Evolutionary conservation across 2,329 filamentous ascomycete species (phyloP).

Genomic region (Exophiala oligosperma): DNA sequence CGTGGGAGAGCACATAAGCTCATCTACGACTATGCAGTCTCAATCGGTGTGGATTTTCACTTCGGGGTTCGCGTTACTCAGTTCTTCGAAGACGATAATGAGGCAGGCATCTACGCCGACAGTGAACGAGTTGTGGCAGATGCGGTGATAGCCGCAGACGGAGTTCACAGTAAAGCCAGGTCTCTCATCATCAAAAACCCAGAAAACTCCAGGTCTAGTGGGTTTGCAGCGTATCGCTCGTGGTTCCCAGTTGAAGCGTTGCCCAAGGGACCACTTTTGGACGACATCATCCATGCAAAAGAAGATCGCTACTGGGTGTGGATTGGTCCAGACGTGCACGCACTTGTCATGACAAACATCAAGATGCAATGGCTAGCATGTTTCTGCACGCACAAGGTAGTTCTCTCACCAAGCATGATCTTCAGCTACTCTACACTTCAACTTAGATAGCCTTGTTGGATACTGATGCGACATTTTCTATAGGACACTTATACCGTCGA

Average conservation of each 20-base stretch:
- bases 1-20: conserved; percentile 35
- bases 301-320: conserved; percentile 33
- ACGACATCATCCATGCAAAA: not conserved
- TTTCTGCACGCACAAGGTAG: conserved; percentile 55
- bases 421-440: too few relatives aligned
- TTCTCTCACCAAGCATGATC: not conserved
- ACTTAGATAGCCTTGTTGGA: too few relatives aligned
- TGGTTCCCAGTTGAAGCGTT: conserved; percentile 8
- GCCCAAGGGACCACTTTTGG: not conserved
- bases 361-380: conserved; percentile 54
- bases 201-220: conserved; percentile 35
- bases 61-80: conserved; percentile 32
- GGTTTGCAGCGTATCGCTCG: conserved; percentile 25
- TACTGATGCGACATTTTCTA: too few relatives aligned
- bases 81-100: conserved; percentile 33
- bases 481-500: conserved; percentile 54
- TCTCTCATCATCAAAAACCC: conserved; percentile 43
- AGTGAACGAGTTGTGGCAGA: conserved; percentile 36
- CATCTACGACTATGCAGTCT: conserved; percentile 31
- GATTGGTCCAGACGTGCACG: conserved; percentile 53
- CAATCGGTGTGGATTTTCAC: conserved; percentile 31
- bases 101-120: conserved; percentile 33
- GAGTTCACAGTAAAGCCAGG: conserved; percentile 26
- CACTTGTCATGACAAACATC: conserved; percentile 41
- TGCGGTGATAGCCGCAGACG: conserved; percentile 29